These are phyloP conservation scores for Pholiota adiposa DNA, from an alignment of 1,284 basidiomycete genomes.

Conservation along the genomic window DNA sequence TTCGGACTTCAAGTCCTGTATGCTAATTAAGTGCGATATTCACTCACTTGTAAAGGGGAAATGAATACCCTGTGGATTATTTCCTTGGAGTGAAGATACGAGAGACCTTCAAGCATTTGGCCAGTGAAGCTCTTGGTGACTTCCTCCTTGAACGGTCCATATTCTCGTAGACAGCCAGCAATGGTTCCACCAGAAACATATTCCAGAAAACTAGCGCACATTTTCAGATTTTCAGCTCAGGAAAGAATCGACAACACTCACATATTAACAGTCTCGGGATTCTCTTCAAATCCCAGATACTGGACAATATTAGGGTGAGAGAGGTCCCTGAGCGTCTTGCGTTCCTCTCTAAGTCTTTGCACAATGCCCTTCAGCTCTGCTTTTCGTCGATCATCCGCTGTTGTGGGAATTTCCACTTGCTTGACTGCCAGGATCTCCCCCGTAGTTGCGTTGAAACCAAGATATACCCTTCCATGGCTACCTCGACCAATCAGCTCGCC, in stretches of 20 bases:
- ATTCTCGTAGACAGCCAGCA: conserved; percentile 64
- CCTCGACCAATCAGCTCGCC: conserved; percentile 80
- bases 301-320: conserved; percentile 98
- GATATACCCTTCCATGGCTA: conserved; percentile 76
- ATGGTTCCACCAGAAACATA: conserved; percentile 85
- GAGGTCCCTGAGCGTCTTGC: conserved; percentile 92
- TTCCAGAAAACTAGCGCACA: conserved; percentile 46
- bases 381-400: conserved; percentile 88
- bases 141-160: conserved; percentile 69
- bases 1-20: conserved; percentile 76
- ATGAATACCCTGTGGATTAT: conserved; percentile 70
- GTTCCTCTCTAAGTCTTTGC: conserved; percentile 91
- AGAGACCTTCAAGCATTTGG: conserved; percentile 78
- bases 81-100: conserved; percentile 71
- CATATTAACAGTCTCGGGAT: conserved; percentile 89
- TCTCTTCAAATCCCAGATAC: conserved; percentile 96
- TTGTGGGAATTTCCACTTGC: conserved; percentile 73
- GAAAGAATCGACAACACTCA: conserved; percentile 47
- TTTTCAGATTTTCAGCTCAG: conserved; percentile 45
- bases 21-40: background rate
- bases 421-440: conserved; percentile 86
- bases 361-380: conserved; percentile 83
- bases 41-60: background rate
- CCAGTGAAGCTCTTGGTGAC: conserved; percentile 72
- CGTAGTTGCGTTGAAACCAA: conserved; percentile 75